Conservation (phyloP, 768 basidiomycete genomes). For the Lactarius indigo region DNA sequence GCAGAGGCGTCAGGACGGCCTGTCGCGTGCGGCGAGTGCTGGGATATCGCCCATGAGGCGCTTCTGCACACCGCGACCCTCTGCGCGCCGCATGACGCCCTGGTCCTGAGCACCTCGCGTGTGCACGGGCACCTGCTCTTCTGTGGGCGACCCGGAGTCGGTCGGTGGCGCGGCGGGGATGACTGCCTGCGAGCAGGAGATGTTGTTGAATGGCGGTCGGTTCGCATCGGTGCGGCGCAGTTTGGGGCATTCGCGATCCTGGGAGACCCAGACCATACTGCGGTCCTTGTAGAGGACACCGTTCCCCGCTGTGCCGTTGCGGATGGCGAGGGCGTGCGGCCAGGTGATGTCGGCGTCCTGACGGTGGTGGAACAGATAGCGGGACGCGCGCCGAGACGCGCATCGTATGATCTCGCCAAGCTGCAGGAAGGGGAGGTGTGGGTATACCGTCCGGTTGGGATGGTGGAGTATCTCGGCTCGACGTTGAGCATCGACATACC, state of each 20-base stretch:
- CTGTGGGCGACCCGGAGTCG: slow-evolving; percentile 38
- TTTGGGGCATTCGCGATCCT: slow-evolving; percentile 32
- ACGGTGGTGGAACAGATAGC: slow-evolving; percentile 54
- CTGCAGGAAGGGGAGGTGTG: slow-evolving; percentile 52
- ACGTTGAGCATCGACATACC: slow-evolving; percentile 23
- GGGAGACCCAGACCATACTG: slow-evolving; percentile 55
- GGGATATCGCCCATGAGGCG: slow-evolving; percentile 54
- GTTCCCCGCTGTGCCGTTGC: slow-evolving; percentile 31
- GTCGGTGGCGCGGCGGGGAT: slow-evolving; percentile 51
- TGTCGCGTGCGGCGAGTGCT: slow-evolving; percentile 52
- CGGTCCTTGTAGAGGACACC: slow-evolving; percentile 43
- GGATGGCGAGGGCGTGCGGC: slow-evolving; percentile 37
- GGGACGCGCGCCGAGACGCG: slow-evolving; percentile 38
- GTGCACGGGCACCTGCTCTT: slow-evolving; percentile 57
- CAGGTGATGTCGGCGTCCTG: slow-evolving; percentile 40
- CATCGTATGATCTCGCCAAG: slow-evolving; percentile 42
- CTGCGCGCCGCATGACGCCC: slow-evolving; percentile 40
- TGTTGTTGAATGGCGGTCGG: slow-evolving; percentile 50
- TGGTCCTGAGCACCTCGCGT: slow-evolving; percentile 45
- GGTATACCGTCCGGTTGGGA: slow-evolving; percentile 52
- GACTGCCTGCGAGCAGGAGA: slow-evolving; percentile 50
- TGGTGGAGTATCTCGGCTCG: slow-evolving; percentile 35
- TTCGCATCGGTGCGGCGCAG: slow-evolving; percentile 23
- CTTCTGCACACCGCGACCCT: slow-evolving; percentile 41
- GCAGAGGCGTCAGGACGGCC: slow-evolving; percentile 41